These are phyloP conservation scores for Kazachstania viticola DNA, from an alignment of 805 yeast species.

Conservation along the genomic window DNA sequence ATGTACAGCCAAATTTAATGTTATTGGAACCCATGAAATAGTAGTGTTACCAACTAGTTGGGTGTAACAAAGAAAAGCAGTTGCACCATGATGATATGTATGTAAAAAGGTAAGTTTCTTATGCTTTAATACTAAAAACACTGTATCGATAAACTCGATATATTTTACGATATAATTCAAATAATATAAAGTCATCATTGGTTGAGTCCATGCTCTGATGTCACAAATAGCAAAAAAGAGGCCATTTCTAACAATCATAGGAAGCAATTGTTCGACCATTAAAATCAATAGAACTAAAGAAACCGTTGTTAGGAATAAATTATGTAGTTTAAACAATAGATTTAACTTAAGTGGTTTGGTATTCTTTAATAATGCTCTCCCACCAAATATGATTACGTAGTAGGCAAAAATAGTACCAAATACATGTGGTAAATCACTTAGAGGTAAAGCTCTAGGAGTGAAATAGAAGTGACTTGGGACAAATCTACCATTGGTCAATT, in stretches of 20 bases:
- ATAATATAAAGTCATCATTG: slow-evolving; percentile 74
- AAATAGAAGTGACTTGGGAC: slow-evolving; percentile 45
- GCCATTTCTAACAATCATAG: slow-evolving; percentile 65
- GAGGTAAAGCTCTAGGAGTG: slow-evolving; percentile 47
- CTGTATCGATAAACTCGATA: slow-evolving; percentile 80
- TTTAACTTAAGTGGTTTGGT: slow-evolving; percentile 62
- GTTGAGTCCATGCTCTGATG: slow-evolving; percentile 67
- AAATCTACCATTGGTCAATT: slow-evolving; percentile 15
- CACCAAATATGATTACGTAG: slow-evolving; percentile 77
- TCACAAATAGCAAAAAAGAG: slow-evolving; percentile 74
- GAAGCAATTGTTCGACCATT: slow-evolving; percentile 73
- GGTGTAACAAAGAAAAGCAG: slow-evolving; percentile 87
- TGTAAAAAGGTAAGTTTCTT: slow-evolving; percentile 87
- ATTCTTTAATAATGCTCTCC: slow-evolving; percentile 48
- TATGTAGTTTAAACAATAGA: slow-evolving; percentile 72
- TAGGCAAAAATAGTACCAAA: slow-evolving; percentile 47
- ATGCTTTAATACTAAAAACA: slow-evolving; percentile 80
- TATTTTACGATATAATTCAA: slow-evolving; percentile 84
- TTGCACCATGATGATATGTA: slow-evolving; percentile 96
- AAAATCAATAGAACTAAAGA: slow-evolving; percentile 58
- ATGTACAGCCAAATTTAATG: slow-evolving; percentile 82
- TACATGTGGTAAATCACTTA: slow-evolving; percentile 53
- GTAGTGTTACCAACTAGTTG: slow-evolving; percentile 84
- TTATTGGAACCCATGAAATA: slow-evolving; percentile 90
- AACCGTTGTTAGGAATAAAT: slow-evolving; percentile 56